A percentile compares a stretch with the other conserved stretches of the same genome.
phyloP scores from a whole-genome alignment of 2,329 filamentous ascomycete species.

The Fusarium fujikuroi region DNA sequence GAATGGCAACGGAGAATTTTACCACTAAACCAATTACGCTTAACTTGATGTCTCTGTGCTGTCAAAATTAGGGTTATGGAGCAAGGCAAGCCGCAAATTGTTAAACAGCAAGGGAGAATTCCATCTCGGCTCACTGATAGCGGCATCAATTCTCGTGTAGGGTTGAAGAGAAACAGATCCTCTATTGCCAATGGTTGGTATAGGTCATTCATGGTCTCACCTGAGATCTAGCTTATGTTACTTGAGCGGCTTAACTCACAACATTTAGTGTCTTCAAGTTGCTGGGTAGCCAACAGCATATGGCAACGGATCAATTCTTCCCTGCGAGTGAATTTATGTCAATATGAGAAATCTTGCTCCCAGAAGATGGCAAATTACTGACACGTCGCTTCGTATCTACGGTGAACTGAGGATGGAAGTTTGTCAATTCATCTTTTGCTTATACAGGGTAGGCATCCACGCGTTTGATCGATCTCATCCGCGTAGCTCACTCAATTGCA shows the following conservation, averaged over 20 bases:
- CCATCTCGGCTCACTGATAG: slow-evolving; percentile 54
- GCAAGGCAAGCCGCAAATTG: slow-evolving; percentile 48
- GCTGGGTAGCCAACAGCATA: slow-evolving; percentile 68
- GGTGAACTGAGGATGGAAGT: neutral
- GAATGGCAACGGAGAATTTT: slow-evolving; percentile 1
- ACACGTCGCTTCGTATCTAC: slow-evolving; percentile 65
- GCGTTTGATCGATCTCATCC: accelerated
- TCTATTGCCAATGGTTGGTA: slow-evolving; percentile 60
- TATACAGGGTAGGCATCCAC: neutral
- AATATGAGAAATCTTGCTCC: slow-evolving; percentile 69
- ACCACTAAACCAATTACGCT: slow-evolving; percentile 4
- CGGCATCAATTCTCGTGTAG: slow-evolving; percentile 71
- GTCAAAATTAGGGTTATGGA: slow-evolving; percentile 61
- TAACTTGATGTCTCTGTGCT: neutral
- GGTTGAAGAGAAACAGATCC: slow-evolving; percentile 73
- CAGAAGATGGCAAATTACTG: slow-evolving; percentile 68
- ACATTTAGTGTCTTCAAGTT: slow-evolving; percentile 63
- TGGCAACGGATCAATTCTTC: slow-evolving; percentile 73
- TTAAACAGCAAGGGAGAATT: slow-evolving; percentile 52
- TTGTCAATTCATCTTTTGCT: neutral
- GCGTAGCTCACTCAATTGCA: neutral
- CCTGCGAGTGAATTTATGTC: slow-evolving; percentile 63
- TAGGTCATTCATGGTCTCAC: slow-evolving; percentile 67
- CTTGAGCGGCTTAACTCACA: slow-evolving; percentile 75
- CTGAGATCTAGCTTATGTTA: slow-evolving; percentile 68